Conservation (phyloP, 169 alveolate genomes). For the Perkinsus marinus region DNA sequence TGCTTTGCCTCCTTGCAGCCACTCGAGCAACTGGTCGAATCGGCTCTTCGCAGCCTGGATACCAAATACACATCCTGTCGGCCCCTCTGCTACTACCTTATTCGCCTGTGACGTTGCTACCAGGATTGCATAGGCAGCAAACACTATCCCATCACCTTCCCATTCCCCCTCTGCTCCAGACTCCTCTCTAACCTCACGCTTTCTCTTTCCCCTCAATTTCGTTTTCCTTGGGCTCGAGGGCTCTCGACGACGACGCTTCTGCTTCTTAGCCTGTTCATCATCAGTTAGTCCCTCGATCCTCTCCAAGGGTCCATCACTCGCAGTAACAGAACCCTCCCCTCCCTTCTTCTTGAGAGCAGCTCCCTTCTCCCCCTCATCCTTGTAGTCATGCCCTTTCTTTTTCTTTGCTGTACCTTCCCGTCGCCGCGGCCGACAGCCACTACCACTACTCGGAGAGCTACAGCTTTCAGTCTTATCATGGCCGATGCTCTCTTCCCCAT, state of each 20-base stretch:
- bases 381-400: no score
- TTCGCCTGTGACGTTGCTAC: not conserved
- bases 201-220: not conserved
- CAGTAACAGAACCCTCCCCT: not conserved
- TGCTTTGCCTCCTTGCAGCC: not conserved
- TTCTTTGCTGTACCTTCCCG: no score
- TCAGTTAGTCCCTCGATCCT: no score
- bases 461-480: no score
- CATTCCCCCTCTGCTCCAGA: not conserved
- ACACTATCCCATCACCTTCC: not conserved
- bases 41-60: not conserved
- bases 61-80: not conserved
- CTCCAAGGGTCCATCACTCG: not conserved
- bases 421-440: no score
- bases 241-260: no score
- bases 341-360: not conserved
- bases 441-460: no score
- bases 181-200: not conserved
- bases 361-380: not conserved
- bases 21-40: not conserved
- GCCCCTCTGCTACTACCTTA: not conserved
- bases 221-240: not conserved
- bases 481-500: no score
- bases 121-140: not conserved
- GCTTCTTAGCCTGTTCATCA: no score